Evolutionary conservation across 2,329 filamentous ascomycete genomes (phyloP), one percentile per base, ranked within the genome.

Genomic region (Pezicula carpinea): DNA sequence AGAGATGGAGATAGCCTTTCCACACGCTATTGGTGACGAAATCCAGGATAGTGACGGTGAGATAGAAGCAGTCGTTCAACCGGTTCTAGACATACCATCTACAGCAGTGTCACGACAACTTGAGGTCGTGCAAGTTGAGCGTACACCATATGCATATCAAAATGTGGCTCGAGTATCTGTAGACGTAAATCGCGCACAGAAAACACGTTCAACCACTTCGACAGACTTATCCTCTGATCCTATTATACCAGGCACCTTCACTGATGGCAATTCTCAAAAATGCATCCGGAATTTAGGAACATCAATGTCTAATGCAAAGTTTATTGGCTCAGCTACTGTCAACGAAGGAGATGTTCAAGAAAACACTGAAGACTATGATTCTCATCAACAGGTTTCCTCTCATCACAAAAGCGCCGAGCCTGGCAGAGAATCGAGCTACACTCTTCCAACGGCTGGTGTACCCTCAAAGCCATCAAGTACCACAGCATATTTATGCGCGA

Each of bases 81-180:
- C 44, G 2, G 53, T 48, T 8, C 52, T 55, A 19, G 42, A 45
- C 18, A 15, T 40, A 22, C 54, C 55, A 7, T 57, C 54, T 23
- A 58, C 49, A 35, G 43, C 50, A 29, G 19, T 17, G n/a, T n/a
- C 43, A 5, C 33, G 35, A 4, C 44, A 45, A 19, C 29, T 40
- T 14, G 23, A 21, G 13, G 39, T 49, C 6, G 46, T 63, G 19
- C 58, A 60, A 45, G 59, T 63, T 7, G 46, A 62, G 43, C 49
- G 51, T 35, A 61, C 59, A 1, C 58, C 58, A 11, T 44, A 49
- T n/a, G 18, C 42, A 17, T 42, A 44, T 6, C 11, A 31, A 17
- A 44, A 33, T 46, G 18, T 15, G 6, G 14, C 33, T 40, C 32
- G 19, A 13, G 33, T 23, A 29, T 29, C 26, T 29, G 13, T 11